These are phyloP conservation scores for Ganoderma boninense DNA, from an alignment of 1,284 basidiomycete species.

Conservation along the genomic window DNA sequence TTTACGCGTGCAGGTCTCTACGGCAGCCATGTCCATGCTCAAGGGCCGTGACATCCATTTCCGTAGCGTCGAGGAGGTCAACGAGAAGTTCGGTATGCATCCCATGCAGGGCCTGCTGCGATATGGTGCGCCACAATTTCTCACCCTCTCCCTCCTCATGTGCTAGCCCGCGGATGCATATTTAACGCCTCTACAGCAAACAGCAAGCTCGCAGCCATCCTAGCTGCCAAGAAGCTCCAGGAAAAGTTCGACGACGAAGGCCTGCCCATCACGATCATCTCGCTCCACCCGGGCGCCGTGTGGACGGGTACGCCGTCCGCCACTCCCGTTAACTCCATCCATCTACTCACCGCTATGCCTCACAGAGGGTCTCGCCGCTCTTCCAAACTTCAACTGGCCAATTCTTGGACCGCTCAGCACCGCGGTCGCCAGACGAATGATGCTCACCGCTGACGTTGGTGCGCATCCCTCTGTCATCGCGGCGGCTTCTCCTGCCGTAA, in stretches of 20 bases:
- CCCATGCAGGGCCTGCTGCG: constrained; percentile 40
- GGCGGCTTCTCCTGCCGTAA: constrained; percentile 49
- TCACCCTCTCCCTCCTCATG: background rate
- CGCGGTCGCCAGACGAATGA: constrained; percentile 25
- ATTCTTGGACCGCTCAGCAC: constrained; percentile 23
- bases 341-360: background rate
- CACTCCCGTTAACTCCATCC: background rate
- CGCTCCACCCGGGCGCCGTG: constrained; percentile 50
- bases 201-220: constrained; percentile 47
- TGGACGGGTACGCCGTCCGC: constrained; percentile 45
- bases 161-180: background rate
- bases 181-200: constrained; percentile 35
- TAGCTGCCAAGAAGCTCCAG: constrained; percentile 44
- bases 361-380: background rate
- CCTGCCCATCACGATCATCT: constrained; percentile 42
- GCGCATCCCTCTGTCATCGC: constrained; percentile 56
- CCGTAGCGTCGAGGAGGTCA: constrained; percentile 49
- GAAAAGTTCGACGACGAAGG: constrained; percentile 37
- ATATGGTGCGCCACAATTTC: constrained; percentile 39
- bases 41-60: constrained; percentile 40
- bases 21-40: constrained; percentile 25
- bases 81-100: constrained; percentile 44
- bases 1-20: constrained; percentile 32
- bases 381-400: background rate
- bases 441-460: constrained; percentile 41